A percentile compares a stretch with the other conserved stretches of the same genome.
phyloP scores from a whole-genome alignment of 371 early-diverging fungal species.

The Lichtheimia ornata region DNA sequence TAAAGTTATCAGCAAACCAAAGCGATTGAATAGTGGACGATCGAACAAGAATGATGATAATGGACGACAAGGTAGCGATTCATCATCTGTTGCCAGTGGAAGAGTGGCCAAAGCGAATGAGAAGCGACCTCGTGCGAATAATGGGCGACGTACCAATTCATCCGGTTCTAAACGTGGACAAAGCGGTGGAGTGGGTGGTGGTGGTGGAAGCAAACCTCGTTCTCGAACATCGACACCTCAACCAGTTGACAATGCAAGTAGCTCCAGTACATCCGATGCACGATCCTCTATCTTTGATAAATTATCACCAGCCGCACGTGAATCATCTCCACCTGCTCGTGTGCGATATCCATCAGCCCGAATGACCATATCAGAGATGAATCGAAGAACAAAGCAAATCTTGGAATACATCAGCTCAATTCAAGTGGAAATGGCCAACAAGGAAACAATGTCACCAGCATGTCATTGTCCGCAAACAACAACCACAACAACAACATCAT shows the following conservation, averaged over 20 bases:
- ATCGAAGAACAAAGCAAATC: slow-evolving; percentile 57
- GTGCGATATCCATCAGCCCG: slow-evolving; percentile 51
- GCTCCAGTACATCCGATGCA: not conserved
- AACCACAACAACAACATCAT: not conserved
- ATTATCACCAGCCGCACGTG: slow-evolving; percentile 21
- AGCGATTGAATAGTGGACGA: slow-evolving; percentile 7
- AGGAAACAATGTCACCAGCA: slow-evolving; percentile 1
- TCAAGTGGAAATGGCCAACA: slow-evolving; percentile 49
- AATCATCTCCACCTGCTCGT: slow-evolving; percentile 48
- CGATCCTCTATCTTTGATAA: slow-evolving; percentile 15
- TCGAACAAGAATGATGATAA: not conserved
- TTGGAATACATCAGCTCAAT: slow-evolving; percentile 58
- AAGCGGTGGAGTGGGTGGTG: too few relatives aligned
- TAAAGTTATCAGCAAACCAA: not conserved
- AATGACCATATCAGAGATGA: slow-evolving; percentile 63
- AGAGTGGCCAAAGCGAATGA: slow-evolving; percentile 12
- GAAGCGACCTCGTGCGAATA: slow-evolving; percentile 6
- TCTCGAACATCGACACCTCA: slow-evolving; percentile 26
- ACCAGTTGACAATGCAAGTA: slow-evolving; percentile 8
- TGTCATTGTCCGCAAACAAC: not conserved
- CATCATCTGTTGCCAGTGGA: slow-evolving; percentile 6
- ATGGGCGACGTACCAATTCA: slow-evolving; percentile 13
- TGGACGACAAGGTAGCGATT: not conserved
- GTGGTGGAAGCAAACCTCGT: slow-evolving; percentile 7
- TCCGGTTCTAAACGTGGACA: slow-evolving; percentile 14